A percentile compares a stretch with the other conserved stretches of the same genome.
Evolutionary conservation across 768 basidiomycete genomes (phyloP).

Genomic region (Lactarius tabidus): DNA sequence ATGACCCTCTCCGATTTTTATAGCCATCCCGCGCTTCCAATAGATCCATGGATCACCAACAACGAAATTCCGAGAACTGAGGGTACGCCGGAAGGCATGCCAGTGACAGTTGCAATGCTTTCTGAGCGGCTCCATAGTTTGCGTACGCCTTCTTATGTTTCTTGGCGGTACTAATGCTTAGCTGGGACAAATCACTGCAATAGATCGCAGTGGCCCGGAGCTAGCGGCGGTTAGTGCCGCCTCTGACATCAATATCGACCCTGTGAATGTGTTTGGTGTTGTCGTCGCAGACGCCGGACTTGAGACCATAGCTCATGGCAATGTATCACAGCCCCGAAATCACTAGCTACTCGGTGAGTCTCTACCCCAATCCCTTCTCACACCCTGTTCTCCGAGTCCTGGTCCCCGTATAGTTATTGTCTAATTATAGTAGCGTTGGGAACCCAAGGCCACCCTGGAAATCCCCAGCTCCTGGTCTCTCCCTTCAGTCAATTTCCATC

Average conservation of each 20-base stretch:
- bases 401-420: neutral
- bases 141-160: neutral
- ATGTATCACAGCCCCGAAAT: too few relatives aligned
- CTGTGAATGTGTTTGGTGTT: constrained; percentile 12
- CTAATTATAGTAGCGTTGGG: constrained; percentile 14
- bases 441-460: constrained; percentile 15
- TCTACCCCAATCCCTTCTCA: too few relatives aligned
- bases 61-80: neutral
- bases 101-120: neutral
- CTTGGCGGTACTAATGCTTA: neutral
- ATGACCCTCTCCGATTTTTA: neutral
- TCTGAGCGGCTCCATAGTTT: neutral
- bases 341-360: too few relatives aligned
- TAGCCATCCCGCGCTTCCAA: neutral
- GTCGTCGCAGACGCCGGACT: constrained; percentile 26
- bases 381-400: neutral
- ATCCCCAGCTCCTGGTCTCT: neutral
- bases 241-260: neutral
- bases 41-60: neutral
- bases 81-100: too few relatives aligned
- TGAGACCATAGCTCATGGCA: constrained; percentile 10
- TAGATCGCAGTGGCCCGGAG: too few relatives aligned
- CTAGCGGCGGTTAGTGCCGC: too few relatives aligned
- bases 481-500: constrained; percentile 28
- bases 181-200: neutral